phyloP scores from a whole-genome alignment of 148 eudicot genomes.

The Rhododendron vialii region DNA sequence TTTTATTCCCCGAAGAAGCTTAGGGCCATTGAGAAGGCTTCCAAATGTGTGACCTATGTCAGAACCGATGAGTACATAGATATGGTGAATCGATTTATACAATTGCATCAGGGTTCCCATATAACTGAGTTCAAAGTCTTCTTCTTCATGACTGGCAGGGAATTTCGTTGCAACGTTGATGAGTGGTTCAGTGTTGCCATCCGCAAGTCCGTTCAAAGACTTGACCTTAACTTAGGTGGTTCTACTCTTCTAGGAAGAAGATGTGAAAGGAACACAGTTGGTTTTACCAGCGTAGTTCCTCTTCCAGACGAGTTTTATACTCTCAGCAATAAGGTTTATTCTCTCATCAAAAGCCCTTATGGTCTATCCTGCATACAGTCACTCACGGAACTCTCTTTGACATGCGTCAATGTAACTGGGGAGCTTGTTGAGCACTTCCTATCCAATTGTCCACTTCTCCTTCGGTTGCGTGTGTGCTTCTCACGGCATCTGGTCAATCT shows the following conservation, averaged over 20 bases:
- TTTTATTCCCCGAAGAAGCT: background rate
- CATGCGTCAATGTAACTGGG: background rate
- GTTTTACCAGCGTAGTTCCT: background rate
- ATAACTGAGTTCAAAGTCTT: background rate
- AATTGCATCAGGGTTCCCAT: background rate
- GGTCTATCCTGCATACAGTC: background rate
- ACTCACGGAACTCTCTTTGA: background rate
- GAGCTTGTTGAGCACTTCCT: conserved; percentile 5
- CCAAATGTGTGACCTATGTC: background rate
- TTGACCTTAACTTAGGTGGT: background rate
- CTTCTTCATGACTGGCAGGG: background rate
- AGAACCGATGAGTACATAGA: background rate
- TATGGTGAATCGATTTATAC: background rate
- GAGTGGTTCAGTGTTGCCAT: background rate
- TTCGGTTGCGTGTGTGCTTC: background rate
- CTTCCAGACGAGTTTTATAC: background rate
- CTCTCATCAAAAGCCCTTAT: background rate
- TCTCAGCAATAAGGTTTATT: background rate
- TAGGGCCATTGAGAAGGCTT: background rate
- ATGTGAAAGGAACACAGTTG: background rate
- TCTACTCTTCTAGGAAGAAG: background rate
- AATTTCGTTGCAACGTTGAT: background rate
- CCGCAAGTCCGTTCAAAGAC: background rate
- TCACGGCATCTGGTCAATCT: background rate
- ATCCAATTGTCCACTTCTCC: background rate